Evolutionary conservation across 2,329 filamentous ascomycete genomes (phyloP), one percentile per base, ranked within the genome.

Genomic region (Ambrosiella beaveri): DNA sequence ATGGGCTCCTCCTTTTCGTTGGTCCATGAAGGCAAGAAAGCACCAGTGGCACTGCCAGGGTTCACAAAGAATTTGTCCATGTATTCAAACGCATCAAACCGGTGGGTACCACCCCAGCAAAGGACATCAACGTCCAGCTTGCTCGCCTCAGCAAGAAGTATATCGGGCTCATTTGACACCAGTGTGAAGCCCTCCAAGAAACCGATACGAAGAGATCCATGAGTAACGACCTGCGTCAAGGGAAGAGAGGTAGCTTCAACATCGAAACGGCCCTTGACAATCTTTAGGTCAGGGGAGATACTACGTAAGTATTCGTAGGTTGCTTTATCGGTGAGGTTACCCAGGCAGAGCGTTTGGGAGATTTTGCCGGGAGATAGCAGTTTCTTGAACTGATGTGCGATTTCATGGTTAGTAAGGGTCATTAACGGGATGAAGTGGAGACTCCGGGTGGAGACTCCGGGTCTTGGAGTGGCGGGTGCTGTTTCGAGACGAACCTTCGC

Each of bases 351-450:
- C 57, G 85, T 87, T 71, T 90, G 86, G 62, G 84, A 83, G 65
- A 90, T 90, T 73, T 90, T 90, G 64, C 86, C 86, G 11, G 86
- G 86, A 1, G 85, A 84, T 65, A 90, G 82, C 65, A 90, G 85
- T 69, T 89, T 89, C 69, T 87, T 88, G 76, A 90, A 90, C 86
- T 90, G 69, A 57, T 39, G 13, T 15, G 19, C 3, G 8, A 51
- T 19, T 4, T 3, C 39, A 11, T 44, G 13, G 15, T 54, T 58
- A 55, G 40, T 40, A 44, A 15, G 56, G 35, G n/a, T 9, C 35
- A n/a, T 27, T 19, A 39, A 39, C 12, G 13, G 40, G 45, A 19
- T 27, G 37, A 54, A 47, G 35, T 15, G 36, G 27, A 11, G 47
- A 12, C 11, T 41, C 39, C 2, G 39, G 11, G 47, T 17, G 41